Percentiles rank a stretch among this genome's conserved stretches.
phyloP scores from a whole-genome alignment of 1,284 basidiomycete species.

The Ceratobasidium sp. region DNA sequence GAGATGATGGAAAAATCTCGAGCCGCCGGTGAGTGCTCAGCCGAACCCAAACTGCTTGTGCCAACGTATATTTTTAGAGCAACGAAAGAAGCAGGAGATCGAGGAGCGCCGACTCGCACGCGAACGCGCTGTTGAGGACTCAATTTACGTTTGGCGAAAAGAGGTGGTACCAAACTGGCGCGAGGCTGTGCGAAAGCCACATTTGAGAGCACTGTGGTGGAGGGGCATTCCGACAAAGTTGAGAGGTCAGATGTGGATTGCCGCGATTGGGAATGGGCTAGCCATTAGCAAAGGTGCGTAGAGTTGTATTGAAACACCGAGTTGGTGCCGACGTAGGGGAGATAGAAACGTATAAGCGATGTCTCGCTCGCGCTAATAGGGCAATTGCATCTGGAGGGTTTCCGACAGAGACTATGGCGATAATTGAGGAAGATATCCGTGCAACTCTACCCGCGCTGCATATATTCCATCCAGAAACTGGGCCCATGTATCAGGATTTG shows the following conservation, averaged over 20 bases:
- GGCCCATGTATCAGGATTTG: slow-evolving; percentile 89
- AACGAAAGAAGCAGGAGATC: slow-evolving; percentile 69
- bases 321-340: slow-evolving; percentile 26
- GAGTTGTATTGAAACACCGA: not conserved
- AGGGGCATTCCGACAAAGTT: slow-evolving; percentile 88
- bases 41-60: slow-evolving; percentile 46
- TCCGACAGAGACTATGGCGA: slow-evolving; percentile 74
- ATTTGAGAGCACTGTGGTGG: slow-evolving; percentile 89
- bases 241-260: slow-evolving; percentile 88
- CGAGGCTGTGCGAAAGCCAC: slow-evolving; percentile 68
- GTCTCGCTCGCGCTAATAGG: slow-evolving; percentile 79
- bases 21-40: slow-evolving; percentile 69
- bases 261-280: slow-evolving; percentile 89
- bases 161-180: slow-evolving; percentile 89
- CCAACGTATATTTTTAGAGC: slow-evolving; percentile 61
- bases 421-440: slow-evolving; percentile 85
- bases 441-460: slow-evolving; percentile 89
- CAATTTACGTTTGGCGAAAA: slow-evolving; percentile 80
- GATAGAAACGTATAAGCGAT: slow-evolving; percentile 82
- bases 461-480: slow-evolving; percentile 83
- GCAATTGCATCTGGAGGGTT: slow-evolving; percentile 81
- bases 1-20: slow-evolving; percentile 90
- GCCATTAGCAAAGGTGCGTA: slow-evolving; percentile 86
- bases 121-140: slow-evolving; percentile 78
- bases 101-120: slow-evolving; percentile 76